Conservation (phyloP, 495 filamentous ascomycete species). For the Penicillium arizonense region DNA sequence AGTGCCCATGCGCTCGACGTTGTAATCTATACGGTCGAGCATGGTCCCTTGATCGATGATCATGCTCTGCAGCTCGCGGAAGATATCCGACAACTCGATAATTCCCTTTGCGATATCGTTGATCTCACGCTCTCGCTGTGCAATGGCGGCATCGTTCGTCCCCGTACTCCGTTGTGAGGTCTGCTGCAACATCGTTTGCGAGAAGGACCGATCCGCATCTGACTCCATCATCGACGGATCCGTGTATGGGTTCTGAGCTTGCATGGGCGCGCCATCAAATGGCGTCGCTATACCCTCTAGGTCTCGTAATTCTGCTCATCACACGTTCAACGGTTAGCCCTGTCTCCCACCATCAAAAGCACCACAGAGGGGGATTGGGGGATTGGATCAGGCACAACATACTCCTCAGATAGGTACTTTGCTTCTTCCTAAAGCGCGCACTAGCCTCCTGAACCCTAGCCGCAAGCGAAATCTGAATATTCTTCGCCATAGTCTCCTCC, state of each 20-base stretch:
- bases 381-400: slow-evolving; percentile 16
- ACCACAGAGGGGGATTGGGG: no score
- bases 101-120: slow-evolving; percentile 97
- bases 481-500: slow-evolving; percentile 93
- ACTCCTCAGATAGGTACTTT: slow-evolving; percentile 96
- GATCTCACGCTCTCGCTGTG: slow-evolving; percentile 94
- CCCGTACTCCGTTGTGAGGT: slow-evolving; percentile 65
- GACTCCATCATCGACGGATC: slow-evolving; percentile 87
- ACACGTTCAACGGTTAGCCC: background rate
- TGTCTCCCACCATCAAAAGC: background rate
- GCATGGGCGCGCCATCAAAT: slow-evolving; percentile 63
- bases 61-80: slow-evolving; percentile 93
- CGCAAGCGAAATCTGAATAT: slow-evolving; percentile 89
- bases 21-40: slow-evolving; percentile 97
- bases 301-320: slow-evolving; percentile 71
- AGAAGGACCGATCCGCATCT: slow-evolving; percentile 87
- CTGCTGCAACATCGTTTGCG: slow-evolving; percentile 81
- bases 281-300: slow-evolving; percentile 64
- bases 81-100: slow-evolving; percentile 93
- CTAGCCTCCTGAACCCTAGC: slow-evolving; percentile 89
- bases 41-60: slow-evolving; percentile 98
- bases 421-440: slow-evolving; percentile 90
- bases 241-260: slow-evolving; percentile 61
- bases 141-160: slow-evolving; percentile 80
- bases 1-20: slow-evolving; percentile 86